Evolutionary conservation across 2,329 filamentous ascomycete genomes (phyloP).

Genomic region (Didymella arachidicola): DNA sequence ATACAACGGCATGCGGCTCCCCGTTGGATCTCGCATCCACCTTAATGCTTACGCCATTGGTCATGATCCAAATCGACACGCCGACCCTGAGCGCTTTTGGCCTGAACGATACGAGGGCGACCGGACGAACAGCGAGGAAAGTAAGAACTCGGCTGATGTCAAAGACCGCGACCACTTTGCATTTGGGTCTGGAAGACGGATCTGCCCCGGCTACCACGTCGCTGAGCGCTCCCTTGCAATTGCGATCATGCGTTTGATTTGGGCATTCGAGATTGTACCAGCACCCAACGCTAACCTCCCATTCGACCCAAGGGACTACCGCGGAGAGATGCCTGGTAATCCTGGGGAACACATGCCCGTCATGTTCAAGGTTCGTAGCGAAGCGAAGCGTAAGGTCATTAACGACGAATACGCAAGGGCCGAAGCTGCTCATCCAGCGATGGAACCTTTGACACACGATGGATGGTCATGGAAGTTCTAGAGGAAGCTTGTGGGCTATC

Average conservation of each 20-base stretch:
- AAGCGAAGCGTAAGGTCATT: slow-evolving; percentile 20
- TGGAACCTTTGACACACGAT: background rate
- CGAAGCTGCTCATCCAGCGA: background rate
- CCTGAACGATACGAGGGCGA: slow-evolving; percentile 51
- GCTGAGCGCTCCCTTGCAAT: slow-evolving; percentile 40
- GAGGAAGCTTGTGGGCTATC: background rate
- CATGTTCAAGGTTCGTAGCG: slow-evolving; percentile 25
- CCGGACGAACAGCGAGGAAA: slow-evolving; percentile 19
- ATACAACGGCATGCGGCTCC: slow-evolving; percentile 58
- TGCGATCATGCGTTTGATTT: slow-evolving; percentile 37
- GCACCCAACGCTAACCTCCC: slow-evolving; percentile 7
- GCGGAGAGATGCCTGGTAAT: slow-evolving; percentile 20
- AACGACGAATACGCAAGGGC: background rate
- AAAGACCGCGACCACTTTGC: slow-evolving; percentile 39
- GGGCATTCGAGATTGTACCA: slow-evolving; percentile 36
- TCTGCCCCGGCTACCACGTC: slow-evolving; percentile 45
- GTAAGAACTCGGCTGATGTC: slow-evolving; percentile 12
- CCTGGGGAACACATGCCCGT: slow-evolving; percentile 25
- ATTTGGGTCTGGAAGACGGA: slow-evolving; percentile 47
- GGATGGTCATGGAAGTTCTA: background rate
- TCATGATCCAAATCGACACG: slow-evolving; percentile 54
- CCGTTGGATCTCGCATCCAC: slow-evolving; percentile 56
- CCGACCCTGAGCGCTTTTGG: slow-evolving; percentile 53
- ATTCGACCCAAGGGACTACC: slow-evolving; percentile 5
- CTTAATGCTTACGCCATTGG: slow-evolving; percentile 61